Base-by-base conservation (phyloP, 768 basidiomycete species). In the Dentipellis fragilis region DNA sequence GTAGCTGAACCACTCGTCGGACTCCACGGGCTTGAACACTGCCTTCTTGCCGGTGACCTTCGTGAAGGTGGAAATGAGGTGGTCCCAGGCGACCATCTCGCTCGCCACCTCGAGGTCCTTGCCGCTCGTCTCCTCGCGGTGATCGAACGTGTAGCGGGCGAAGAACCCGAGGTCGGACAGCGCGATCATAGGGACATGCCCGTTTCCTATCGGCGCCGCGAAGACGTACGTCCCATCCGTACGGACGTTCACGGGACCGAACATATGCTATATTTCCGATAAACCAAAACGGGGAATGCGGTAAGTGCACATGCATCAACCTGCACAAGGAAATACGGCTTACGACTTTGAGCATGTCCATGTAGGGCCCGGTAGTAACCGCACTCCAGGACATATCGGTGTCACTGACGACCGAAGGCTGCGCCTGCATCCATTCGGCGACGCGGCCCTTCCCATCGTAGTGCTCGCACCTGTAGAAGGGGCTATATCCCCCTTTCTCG, bases 281-380 rank as follows among this genome's bases (percentile, higher is more conserved):
- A 10, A 49, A 49, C 11, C 19, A 14, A 12, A 23, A 21, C 29
- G 11, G 29, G 1, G 40, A 10, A 19, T 52, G 38, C 12, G 23
- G 29, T 29, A 29, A 29, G 29, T 29, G 3, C 3, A 29, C 29
- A 6, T 3, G 9, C 16, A 10, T 45, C 5, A 21, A 16, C 42
- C 42, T 6, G 12, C 42, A 21, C 42, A 8, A 45, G 29, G 5
- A 1, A 7, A 9, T 8, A 37, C 9, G 10, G 3, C 71, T 19
- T 54, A 74, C 73, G 34, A 63, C 64, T 45, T 68, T 65, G 19
- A 74, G 65, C 67, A 73, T 73, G 54, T 75, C 73, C 58, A 73
- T 68, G 57, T 75, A 74, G 9, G 71, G 71, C 4, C 72, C 70
- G 0, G 72, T 68, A 8, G 71, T 70, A 57, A 74, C 62, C 17